Evolutionary conservation across 1,284 basidiomycete species (phyloP).

Genomic region (Moesziomyces antarcticus): DNA sequence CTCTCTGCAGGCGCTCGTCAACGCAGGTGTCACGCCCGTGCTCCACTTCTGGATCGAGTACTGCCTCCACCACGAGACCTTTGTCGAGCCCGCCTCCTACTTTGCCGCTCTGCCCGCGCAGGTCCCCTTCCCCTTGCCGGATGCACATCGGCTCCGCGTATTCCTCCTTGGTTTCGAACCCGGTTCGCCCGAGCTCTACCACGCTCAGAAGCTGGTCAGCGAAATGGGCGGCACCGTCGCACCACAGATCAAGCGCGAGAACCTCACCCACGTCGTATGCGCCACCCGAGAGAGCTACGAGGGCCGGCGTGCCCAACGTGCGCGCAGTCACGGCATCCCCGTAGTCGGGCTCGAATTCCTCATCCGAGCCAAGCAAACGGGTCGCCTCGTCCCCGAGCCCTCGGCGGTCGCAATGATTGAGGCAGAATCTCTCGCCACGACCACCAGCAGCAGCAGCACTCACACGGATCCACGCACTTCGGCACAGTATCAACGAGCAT

Average conservation of each 20-base stretch:
- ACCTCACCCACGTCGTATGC: slow-evolving; percentile 50
- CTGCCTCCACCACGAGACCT: slow-evolving; percentile 49
- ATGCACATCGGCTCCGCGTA: slow-evolving; percentile 23
- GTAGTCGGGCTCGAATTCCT: slow-evolving; percentile 43
- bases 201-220: slow-evolving; percentile 41
- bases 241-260: slow-evolving; percentile 33
- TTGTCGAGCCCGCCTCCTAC: slow-evolving; percentile 41
- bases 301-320: slow-evolving; percentile 28
- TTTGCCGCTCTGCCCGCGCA: slow-evolving; percentile 44
- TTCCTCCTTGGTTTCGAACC: slow-evolving; percentile 46
- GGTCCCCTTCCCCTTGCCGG: slow-evolving; percentile 34
- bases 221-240: slow-evolving; percentile 42
- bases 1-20: slow-evolving; percentile 6
- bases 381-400: slow-evolving; percentile 21
- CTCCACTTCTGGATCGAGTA: slow-evolving; percentile 60
- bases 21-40: slow-evolving; percentile 24
- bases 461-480: neutral
- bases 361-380: slow-evolving; percentile 24
- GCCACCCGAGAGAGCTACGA: slow-evolving; percentile 25
- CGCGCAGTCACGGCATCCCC: slow-evolving; percentile 34
- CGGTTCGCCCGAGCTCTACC: slow-evolving; percentile 50
- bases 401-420: slow-evolving; percentile 7
- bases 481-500: neutral
- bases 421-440: slow-evolving; percentile 3
- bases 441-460: slow-evolving; percentile 7